These are phyloP conservation scores for Exophiala sp. DNA, from an alignment of 2,329 filamentous ascomycete genomes.

Conservation along the genomic window DNA sequence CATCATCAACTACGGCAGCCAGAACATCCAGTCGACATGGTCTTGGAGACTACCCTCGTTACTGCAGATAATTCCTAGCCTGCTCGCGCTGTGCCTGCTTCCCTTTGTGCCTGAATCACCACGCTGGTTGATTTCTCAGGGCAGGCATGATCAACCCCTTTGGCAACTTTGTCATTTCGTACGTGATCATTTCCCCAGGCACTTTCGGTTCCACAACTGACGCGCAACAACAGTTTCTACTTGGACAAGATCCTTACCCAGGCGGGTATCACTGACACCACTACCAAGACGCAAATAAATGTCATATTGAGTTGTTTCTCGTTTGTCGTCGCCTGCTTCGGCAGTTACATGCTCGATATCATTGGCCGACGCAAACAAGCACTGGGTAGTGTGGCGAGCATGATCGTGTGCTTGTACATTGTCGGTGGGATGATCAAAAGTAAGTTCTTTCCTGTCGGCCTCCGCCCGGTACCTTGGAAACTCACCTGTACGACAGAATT, in stretches of 20 bases:
- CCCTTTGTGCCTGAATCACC: constrained; percentile 58
- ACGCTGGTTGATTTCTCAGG: constrained; percentile 41
- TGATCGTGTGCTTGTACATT: constrained; percentile 4
- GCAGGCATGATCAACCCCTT: constrained; percentile 11
- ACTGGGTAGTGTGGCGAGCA: no score
- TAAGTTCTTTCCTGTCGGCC: background rate
- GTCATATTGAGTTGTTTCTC: constrained; percentile 10
- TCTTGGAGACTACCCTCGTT: constrained; percentile 53
- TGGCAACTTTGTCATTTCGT: constrained; percentile 35
- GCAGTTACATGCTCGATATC: constrained; percentile 8
- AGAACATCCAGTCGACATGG: constrained; percentile 35
- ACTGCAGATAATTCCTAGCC: constrained; percentile 47
- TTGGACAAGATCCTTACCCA: constrained; percentile 32
- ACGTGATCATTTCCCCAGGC: background rate
- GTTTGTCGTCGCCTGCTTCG: constrained; percentile 7
- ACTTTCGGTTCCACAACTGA: no score
- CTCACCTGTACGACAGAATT: no score
- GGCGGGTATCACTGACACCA: constrained; percentile 32
- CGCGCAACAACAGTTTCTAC: constrained; percentile 15
- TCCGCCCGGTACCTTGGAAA: no score
- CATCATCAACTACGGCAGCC: constrained; percentile 2
- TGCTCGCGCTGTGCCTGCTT: constrained; percentile 45
- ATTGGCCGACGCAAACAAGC: constrained; percentile 4
- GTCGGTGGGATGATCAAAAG: constrained; percentile 11
- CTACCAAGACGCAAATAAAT: constrained; percentile 17